phyloP scores from a whole-genome alignment of 148 eudicot species.

The Gaultheria prostrata region DNA sequence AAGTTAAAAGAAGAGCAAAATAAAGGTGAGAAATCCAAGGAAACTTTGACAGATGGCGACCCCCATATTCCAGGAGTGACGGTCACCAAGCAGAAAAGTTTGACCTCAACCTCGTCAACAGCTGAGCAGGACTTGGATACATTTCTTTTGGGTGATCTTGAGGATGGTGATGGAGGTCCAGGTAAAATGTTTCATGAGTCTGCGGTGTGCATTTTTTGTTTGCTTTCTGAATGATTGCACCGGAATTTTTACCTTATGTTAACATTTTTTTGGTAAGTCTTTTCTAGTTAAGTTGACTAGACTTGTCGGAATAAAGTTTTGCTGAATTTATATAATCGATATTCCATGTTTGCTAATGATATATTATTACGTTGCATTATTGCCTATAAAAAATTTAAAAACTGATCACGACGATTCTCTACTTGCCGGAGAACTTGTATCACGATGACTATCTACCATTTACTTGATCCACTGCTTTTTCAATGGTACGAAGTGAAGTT shows the following conservation, averaged over 20 bases:
- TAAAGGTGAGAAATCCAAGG: conserved; percentile 39
- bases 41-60: conserved; percentile 22
- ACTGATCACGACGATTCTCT: not conserved
- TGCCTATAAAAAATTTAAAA: too few relatives aligned
- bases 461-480: not conserved
- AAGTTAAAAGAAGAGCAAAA: conserved; percentile 45
- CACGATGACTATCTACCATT: not conserved
- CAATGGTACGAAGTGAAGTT: not conserved
- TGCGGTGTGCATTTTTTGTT: not conserved
- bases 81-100: conserved; percentile 31
- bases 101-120: conserved; percentile 44
- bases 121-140: conserved; percentile 71
- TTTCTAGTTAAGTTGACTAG: not conserved
- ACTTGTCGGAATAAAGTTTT: not conserved
- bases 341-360: not conserved
- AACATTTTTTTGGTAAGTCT: not conserved
- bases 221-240: not conserved
- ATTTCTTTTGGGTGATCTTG: conserved; percentile 69
- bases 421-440: not conserved
- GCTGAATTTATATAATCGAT: not conserved
- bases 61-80: conserved; percentile 31
- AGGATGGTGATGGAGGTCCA: conserved; percentile 54
- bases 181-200: conserved; percentile 33
- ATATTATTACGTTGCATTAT: not conserved
- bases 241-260: not conserved